Conservation (phyloP, 768 basidiomycete species). For the Albatrellus ellisii region DNA sequence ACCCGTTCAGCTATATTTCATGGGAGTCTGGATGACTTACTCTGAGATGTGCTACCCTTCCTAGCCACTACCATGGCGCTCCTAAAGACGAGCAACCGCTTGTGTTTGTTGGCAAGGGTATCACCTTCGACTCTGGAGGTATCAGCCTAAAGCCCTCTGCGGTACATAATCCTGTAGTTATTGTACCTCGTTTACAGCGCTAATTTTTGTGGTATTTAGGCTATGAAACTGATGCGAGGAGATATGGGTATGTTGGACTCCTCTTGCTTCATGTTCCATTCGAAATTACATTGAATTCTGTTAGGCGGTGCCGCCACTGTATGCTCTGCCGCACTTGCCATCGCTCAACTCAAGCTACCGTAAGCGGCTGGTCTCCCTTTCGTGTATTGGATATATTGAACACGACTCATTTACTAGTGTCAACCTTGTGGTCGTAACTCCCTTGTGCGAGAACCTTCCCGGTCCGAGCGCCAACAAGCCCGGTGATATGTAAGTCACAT, state of each 20-base stretch:
- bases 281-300: background rate
- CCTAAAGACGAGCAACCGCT: constrained; percentile 42
- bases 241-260: constrained; percentile 55
- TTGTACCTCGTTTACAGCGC: background rate
- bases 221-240: constrained; percentile 76
- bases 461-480: constrained; percentile 57
- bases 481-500: constrained; percentile 58
- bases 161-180: constrained; percentile 25
- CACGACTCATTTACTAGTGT: constrained; percentile 28
- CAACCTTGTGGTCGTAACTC: constrained; percentile 61
- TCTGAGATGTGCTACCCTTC: background rate
- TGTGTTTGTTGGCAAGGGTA: constrained; percentile 77
- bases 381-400: background rate
- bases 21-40: background rate
- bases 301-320: constrained; percentile 72
- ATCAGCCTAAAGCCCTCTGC: constrained; percentile 72
- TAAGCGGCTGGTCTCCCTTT: constrained; percentile 23
- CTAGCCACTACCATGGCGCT: constrained; percentile 74
- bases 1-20: no score
- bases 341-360: constrained; percentile 76
- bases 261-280: background rate
- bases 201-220: constrained; percentile 24
- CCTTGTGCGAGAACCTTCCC: constrained; percentile 81
- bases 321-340: constrained; percentile 56
- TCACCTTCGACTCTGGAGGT: constrained; percentile 84